Percentiles rank a stretch among this genome's conserved stretches.
phyloP scores from a whole-genome alignment of 371 early-diverging fungal species.

The Dinochytrium kinnereticum region DNA sequence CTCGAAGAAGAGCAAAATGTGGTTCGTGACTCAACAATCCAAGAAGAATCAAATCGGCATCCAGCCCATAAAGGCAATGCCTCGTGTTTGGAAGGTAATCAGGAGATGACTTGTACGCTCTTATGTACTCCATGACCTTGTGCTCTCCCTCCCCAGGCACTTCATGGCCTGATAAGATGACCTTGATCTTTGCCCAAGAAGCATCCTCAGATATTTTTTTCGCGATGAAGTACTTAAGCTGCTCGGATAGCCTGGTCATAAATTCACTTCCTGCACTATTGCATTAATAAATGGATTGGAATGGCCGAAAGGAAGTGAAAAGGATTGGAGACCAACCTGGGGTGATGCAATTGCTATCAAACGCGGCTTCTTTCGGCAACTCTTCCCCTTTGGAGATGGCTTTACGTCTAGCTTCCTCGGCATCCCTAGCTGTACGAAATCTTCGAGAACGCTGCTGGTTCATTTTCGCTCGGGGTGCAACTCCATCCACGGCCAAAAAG shows the following conservation, averaged over 20 bases:
- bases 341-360: conserved; percentile 99
- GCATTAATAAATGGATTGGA: too few species aligned
- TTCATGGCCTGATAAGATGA: conserved; percentile 63
- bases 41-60: conserved; percentile 99
- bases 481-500: conserved; percentile 80
- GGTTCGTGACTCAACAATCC: conserved; percentile 95
- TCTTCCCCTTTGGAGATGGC: conserved; percentile 71
- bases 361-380: conserved; percentile 76
- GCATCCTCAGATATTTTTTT: conserved; percentile 60
- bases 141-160: conserved; percentile 83
- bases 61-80: conserved; percentile 97
- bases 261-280: conserved; percentile 58
- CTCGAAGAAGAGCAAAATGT: conserved; percentile 94
- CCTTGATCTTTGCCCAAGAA: conserved; percentile 53
- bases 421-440: conserved; percentile 92
- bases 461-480: conserved; percentile 99
- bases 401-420: conserved; percentile 65
- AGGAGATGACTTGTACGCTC: conserved; percentile 79
- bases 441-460: conserved; percentile 99
- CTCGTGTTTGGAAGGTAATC: conserved; percentile 83
- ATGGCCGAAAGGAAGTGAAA: not conserved
- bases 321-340: conserved; percentile 76
- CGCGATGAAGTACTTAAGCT: conserved; percentile 59
- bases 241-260: conserved; percentile 64
- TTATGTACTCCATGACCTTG: conserved; percentile 94